Conservation (phyloP, 768 basidiomycete species). For the Panaeolus cyanescens region DNA sequence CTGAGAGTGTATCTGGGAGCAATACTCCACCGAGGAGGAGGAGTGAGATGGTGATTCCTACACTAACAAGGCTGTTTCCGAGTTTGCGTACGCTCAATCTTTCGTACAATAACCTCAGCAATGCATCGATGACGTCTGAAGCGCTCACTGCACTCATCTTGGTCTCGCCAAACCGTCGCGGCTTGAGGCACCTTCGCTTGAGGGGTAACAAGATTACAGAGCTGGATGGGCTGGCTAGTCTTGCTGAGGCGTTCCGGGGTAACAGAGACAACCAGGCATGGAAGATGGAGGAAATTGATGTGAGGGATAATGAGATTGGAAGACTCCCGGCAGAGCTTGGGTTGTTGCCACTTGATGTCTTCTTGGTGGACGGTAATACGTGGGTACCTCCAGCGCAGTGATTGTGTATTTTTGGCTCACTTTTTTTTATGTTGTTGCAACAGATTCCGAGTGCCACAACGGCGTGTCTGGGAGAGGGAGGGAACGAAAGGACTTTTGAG, state of each 20-base stretch:
- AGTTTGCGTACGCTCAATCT: constrained; percentile 68
- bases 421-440: constrained; percentile 3
- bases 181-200: constrained; percentile 65
- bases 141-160: constrained; percentile 55
- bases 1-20: constrained; percentile 25
- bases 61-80: constrained; percentile 70
- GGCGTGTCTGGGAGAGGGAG: constrained; percentile 85
- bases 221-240: constrained; percentile 59
- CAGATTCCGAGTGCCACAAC: constrained; percentile 81
- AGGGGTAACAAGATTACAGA: constrained; percentile 68
- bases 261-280: constrained; percentile 63
- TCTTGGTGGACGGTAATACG: constrained; percentile 85
- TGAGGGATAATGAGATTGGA: constrained; percentile 80
- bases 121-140: constrained; percentile 48
- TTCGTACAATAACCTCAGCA: constrained; percentile 72
- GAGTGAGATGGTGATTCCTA: constrained; percentile 55
- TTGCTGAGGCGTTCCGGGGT: constrained; percentile 69
- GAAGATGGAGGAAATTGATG: constrained; percentile 81
- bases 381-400: constrained; percentile 38
- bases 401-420: neutral
- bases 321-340: constrained; percentile 73
- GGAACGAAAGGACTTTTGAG: constrained; percentile 80
- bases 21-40: constrained; percentile 40
- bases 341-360: constrained; percentile 74
- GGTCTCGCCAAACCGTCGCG: constrained; percentile 44